phyloP scores from a whole-genome alignment of 1,284 basidiomycete species.

The Rhodotorula sp. region DNA sequence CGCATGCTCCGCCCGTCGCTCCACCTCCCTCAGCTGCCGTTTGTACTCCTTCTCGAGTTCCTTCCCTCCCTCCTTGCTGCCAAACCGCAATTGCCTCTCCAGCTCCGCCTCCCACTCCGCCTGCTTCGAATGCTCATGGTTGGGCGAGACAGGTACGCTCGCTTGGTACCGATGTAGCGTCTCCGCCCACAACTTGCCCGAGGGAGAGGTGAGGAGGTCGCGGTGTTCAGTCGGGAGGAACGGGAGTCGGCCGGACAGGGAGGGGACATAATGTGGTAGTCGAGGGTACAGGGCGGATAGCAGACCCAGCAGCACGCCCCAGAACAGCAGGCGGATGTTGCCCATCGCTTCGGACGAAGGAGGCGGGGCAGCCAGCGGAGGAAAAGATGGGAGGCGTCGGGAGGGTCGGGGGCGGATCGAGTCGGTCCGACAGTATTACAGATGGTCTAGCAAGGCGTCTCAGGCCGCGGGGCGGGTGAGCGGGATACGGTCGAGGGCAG shows the following conservation, averaged over 20 bases:
- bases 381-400: too few species aligned
- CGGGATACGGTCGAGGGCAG: too few species aligned
- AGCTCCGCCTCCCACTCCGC: conserved; percentile 28
- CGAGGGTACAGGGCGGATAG: conserved; percentile 21
- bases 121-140: conserved; percentile 21
- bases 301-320: conserved; percentile 25
- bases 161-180: conserved; percentile 24
- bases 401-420: too few species aligned
- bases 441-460: too few species aligned
- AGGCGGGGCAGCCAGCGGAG: background rate
- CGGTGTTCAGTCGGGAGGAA: conserved; percentile 12
- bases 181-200: conserved; percentile 15
- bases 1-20: conserved; percentile 20
- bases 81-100: conserved; percentile 30
- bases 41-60: conserved; percentile 34
- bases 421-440: too few species aligned
- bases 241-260: conserved; percentile 13
- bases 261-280: conserved; percentile 15
- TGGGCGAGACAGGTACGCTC: conserved; percentile 6
- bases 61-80: conserved; percentile 28
- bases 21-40: conserved; percentile 23
- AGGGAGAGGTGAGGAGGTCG: background rate
- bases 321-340: conserved; percentile 19
- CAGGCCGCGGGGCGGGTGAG: too few species aligned
- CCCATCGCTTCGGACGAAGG: background rate